These are phyloP conservation scores for Phaeoacremonium minimum DNA, from an alignment of 2,329 filamentous ascomycete species.

Conservation along the genomic window DNA sequence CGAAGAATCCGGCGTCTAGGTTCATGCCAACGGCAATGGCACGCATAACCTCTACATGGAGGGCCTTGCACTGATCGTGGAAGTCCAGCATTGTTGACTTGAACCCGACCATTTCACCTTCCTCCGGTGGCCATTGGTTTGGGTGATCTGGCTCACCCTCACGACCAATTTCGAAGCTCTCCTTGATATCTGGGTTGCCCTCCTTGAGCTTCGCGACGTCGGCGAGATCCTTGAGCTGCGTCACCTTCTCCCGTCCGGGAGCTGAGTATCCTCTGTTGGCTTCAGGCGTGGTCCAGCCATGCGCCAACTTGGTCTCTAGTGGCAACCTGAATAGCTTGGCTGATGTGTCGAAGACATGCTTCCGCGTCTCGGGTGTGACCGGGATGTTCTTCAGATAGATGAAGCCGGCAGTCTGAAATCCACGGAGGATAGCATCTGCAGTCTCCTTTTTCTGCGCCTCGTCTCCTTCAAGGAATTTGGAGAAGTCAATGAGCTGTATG, in stretches of 20 bases:
- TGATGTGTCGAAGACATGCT: constrained; percentile 62
- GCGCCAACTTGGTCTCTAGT: constrained; percentile 55
- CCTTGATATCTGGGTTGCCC: constrained; percentile 60
- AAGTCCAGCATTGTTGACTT: constrained; percentile 71
- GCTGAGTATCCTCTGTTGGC: constrained; percentile 72
- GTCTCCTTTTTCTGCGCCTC: constrained; percentile 56
- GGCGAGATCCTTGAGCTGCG: constrained; percentile 43
- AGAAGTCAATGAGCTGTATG: constrained; percentile 72
- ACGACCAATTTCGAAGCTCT: constrained; percentile 61
- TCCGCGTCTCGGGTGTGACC: constrained; percentile 55
- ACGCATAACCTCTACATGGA: constrained; percentile 78
- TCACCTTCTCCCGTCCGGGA: constrained; percentile 68
- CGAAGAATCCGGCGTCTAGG: constrained; percentile 69
- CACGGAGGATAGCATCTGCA: constrained; percentile 68
- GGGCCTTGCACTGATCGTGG: constrained; percentile 65
- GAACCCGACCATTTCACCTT: constrained; percentile 55
- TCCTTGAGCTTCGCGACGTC: constrained; percentile 56
- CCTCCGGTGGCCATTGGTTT: constrained; percentile 69
- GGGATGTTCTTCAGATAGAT: constrained; percentile 82
- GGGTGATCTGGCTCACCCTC: constrained; percentile 56
- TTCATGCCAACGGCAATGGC: constrained; percentile 81
- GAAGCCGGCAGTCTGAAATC: constrained; percentile 84
- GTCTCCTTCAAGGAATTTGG: constrained; percentile 62
- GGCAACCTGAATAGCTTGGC: constrained; percentile 67
- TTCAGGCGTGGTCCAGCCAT: constrained; percentile 68